Base-by-base conservation (phyloP, 768 basidiomycete species). In the Pilatotrama ljubarskyi region DNA sequence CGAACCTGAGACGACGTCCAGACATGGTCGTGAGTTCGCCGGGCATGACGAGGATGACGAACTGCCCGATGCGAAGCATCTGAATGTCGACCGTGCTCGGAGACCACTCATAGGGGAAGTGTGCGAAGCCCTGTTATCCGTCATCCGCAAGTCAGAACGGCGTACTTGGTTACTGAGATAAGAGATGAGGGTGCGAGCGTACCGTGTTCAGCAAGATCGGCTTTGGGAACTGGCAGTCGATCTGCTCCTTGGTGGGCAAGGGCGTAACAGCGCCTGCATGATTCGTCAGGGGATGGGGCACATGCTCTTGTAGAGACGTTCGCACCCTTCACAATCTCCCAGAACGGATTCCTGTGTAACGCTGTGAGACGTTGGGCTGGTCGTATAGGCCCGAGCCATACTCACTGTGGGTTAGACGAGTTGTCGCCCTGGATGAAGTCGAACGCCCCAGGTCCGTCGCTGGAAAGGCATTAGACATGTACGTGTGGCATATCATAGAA, bases 21-120 rank as follows among this genome's bases (percentile, higher is more conserved):
- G 88, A 79, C 91, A 92, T 92, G 2, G 91, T 93, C 5, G 90
- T 92, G 58, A 90, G 72, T 71, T 93, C 91, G 29, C 88, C 88
- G 17, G 90, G 88, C 67, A 91, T 82, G 64, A 90, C 79, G 58
- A 90, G 76, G 71, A 91, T 84, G 54, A 91, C 86, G 61, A 91
- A 79, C 59, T 89, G 86, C 40, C 91, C 91, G 35, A 87, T 79
- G 38, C 89, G 88, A 55, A 91, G 75, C 78, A 91, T 86, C 74
- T 91, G 91, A 47, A 91, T 77, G 66, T 90, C 84, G 46, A 91
- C 89, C 0, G 82, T 87, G 68, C 78, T 80, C 1, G 88, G 85
- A 10, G 86, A 79, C 91, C 91, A 92, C 55, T 83, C 78, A 68
- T 93, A 91, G 14, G 90, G 91, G 7, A 66, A 65, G 61, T 83